Evolutionary conservation across 768 basidiomycete genomes (phyloP).

Genomic region (Fistulinella prunicolor): DNA sequence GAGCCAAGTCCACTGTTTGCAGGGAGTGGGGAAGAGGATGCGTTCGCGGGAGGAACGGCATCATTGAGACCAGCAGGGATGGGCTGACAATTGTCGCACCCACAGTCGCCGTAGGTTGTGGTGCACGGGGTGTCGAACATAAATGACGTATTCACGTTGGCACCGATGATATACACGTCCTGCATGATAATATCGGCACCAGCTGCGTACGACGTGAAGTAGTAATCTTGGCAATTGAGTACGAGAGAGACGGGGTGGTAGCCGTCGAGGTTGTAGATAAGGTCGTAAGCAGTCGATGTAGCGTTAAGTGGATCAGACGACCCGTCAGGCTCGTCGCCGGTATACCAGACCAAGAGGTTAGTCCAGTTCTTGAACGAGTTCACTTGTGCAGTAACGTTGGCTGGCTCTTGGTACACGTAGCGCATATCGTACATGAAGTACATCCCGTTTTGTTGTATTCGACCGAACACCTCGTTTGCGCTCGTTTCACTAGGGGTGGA

Average conservation of each 20-base stretch:
- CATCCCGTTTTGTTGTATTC: conserved; percentile 58
- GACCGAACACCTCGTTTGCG: conserved; percentile 48
- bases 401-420: conserved; percentile 58
- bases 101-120: conserved; percentile 65
- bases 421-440: conserved; percentile 87
- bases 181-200: conserved; percentile 72
- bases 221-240: conserved; percentile 63
- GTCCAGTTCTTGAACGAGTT: conserved; percentile 61
- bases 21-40: conserved; percentile 14
- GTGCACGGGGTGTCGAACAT: conserved; percentile 64
- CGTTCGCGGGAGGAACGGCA: conserved; percentile 24
- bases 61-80: conserved; percentile 40
- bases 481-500: conserved; percentile 54
- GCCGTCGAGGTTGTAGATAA: conserved; percentile 60
- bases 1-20: conserved; percentile 26
- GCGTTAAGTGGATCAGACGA: conserved; percentile 63
- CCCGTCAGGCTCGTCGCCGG: conserved; percentile 71
- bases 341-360: conserved; percentile 71
- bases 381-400: conserved; percentile 62
- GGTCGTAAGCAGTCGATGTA: conserved; percentile 44
- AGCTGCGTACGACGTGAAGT: conserved; percentile 53
- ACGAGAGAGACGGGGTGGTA: conserved; percentile 68
- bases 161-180: conserved; percentile 48
- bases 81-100: conserved; percentile 58
- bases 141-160: conserved; percentile 61